A percentile compares a stretch with the other conserved stretches of the same genome.
Evolutionary conservation across 2,329 filamentous ascomycete genomes (phyloP).

Genomic region (Coleophoma eucalyptorum): DNA sequence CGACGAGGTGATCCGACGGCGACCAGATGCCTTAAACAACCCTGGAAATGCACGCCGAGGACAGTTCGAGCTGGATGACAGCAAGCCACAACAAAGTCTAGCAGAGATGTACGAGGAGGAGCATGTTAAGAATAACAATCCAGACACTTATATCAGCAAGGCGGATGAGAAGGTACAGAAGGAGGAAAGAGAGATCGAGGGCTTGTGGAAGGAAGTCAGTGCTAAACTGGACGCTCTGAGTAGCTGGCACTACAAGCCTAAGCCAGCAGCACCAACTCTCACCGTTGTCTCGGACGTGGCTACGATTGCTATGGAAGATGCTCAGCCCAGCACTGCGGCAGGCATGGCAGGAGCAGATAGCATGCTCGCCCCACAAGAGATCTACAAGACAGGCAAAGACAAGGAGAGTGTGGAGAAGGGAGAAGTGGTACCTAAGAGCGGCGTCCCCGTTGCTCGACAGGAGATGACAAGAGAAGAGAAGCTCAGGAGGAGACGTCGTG

Average conservation of each 20-base stretch:
- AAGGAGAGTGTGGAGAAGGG: slow-evolving; percentile 50
- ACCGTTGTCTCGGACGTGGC: slow-evolving; percentile 87
- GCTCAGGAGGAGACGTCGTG: slow-evolving; percentile 67
- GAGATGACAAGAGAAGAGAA: slow-evolving; percentile 91
- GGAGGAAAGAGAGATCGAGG: slow-evolving; percentile 79
- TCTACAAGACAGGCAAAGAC: slow-evolving; percentile 78
- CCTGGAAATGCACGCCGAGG: slow-evolving; percentile 62
- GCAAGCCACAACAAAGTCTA: slow-evolving; percentile 80
- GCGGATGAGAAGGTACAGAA: slow-evolving; percentile 78
- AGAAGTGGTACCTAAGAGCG: slow-evolving; percentile 75
- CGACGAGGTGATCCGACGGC: slow-evolving; percentile 81
- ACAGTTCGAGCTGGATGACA: slow-evolving; percentile 72
- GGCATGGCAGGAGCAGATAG: slow-evolving; percentile 65
- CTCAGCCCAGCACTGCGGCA: slow-evolving; percentile 77
- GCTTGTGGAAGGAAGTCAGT: slow-evolving; percentile 77
- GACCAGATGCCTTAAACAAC: slow-evolving; percentile 68
- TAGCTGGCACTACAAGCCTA: slow-evolving; percentile 94
- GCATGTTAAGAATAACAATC: slow-evolving; percentile 73
- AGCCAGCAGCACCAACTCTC: slow-evolving; percentile 74
- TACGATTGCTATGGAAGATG: slow-evolving; percentile 93
- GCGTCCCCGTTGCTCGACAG: slow-evolving; percentile 72
- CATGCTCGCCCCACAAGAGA: slow-evolving; percentile 88
- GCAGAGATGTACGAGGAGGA: slow-evolving; percentile 95
- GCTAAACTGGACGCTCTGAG: slow-evolving; percentile 82
- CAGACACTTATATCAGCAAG: slow-evolving; percentile 73